Evolutionary conservation across 495 filamentous ascomycete species (phyloP), one percentile per base, ranked within the genome.

Genomic region (Lentithecium fluviatile): DNA sequence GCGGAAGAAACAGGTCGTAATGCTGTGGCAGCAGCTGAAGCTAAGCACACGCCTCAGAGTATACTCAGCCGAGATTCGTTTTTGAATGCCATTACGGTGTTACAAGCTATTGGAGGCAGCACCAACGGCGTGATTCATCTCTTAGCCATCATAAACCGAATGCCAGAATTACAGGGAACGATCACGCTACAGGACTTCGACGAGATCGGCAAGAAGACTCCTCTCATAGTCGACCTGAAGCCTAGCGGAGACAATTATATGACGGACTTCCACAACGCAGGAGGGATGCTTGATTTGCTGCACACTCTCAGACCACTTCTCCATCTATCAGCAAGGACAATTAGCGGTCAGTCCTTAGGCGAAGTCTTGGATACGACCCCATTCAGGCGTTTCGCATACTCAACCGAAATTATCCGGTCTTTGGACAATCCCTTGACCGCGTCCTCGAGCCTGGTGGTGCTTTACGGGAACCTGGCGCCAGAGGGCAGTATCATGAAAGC

Each of bases 81-180:
- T 63, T 65, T 82, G 45, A 88, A 88, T 66, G 85, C 85, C 45
- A 84, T 86, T 64, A 85, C 76, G 1, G 85, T 88, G 0, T 76
- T 88, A 1, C 85, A 88, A 59, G 85, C 85, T 19, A 85, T 88
- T 42, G 85, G 85, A 20, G 85, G 85, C 17, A 86, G 83, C 0
- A 88, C 85, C 1, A 88, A 88, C 72, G 84, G 83, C 4, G 77
- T 88, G 6, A n/a, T 81, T 88, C 85, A 88, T 62, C 70, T 88
- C 10, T 71, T 88, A 69, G 85, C 85, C 19, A 86, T 49, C 6
- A 26, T 49, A 5, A 26, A 26, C 6, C 6, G 19, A n/a, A n/a
- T 8, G 6, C 19, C 46, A 87, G 58, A 64, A 2, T 58, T 87
- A 5, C 74, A 79, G 13, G 82, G 82, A 0, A 71, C 70, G 7